Evolutionary conservation across 140 eudicot species (phyloP), one percentile per base, ranked within the genome.

Genomic region (Oenanthe javanica): DNA sequence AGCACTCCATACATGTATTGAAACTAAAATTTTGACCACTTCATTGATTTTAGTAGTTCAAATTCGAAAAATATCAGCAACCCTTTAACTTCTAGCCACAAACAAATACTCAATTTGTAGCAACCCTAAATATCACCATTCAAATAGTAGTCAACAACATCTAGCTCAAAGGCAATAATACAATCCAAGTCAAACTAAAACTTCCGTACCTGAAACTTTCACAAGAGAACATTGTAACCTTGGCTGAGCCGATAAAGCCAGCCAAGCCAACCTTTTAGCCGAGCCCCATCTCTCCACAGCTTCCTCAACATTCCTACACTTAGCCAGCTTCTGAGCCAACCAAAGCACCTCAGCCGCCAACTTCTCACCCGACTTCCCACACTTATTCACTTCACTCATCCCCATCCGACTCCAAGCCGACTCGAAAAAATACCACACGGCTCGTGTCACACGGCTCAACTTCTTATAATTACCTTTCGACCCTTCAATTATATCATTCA

Each of bases 271-370:
- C 70, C 87, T 87, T 51, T 86, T 21, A 80, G 96, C 94, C 82
- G 88, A 84, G 49, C 96, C 96, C 98, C 98, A 94, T 82, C 78
- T 87, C n/a, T 81, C 43, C 9, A 92, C 93, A 27, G 93, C 98
- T 77, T 90, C 96, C 71, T 86, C 93, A 13, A 48, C 90, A 31
- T 91, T 81, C 79, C 94, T 94, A 76, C 88, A 88, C 47, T 87
- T 88, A 78, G 86, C 91, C 76, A 92, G 82, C 77, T 94, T 94
- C 89, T 86, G 85, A 25, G 89, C 91, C 81, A 94, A 57, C 98
- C 98, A 94, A 50, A 90, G 89, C 86, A 90, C 18, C 85, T 94
- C 98, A 76, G 97, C 94, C 38, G 90, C 87, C 85, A 90, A 74
- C 90, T 92, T 94, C 91, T 90, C 96, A 51, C 91, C 97, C 81